A percentile compares a stretch with the other conserved stretches of the same genome.
These are phyloP conservation scores for Trichoderma semiorbis DNA, from an alignment of 2,329 filamentous ascomycete species.

Conservation along the genomic window DNA sequence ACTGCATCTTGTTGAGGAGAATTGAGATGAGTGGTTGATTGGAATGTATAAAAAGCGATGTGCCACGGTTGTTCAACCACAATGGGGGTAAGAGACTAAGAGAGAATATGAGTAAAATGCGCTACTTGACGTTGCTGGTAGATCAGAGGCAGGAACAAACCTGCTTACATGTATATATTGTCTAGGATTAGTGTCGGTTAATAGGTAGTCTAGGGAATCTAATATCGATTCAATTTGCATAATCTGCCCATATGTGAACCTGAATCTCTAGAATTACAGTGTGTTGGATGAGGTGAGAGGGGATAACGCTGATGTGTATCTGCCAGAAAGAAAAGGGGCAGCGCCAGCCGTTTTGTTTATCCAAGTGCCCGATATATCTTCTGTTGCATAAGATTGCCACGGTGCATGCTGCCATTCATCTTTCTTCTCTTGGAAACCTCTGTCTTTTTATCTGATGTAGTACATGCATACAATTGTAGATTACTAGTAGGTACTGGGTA, in stretches of 20 bases:
- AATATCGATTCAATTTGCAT: neutral
- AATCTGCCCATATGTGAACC: neutral
- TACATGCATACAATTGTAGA: no score
- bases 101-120: neutral
- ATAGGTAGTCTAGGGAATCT: neutral
- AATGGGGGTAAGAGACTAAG: neutral
- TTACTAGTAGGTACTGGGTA: no score
- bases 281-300: neutral
- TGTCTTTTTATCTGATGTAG: neutral
- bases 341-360: no score
- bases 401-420: neutral
- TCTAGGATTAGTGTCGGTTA: neutral
- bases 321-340: neutral
- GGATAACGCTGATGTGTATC: neutral
- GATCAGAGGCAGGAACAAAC: conserved; percentile 5
- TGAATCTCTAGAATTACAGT: neutral
- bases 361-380: neutral
- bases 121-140: neutral
- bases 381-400: neutral
- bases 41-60: neutral
- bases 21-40: neutral
- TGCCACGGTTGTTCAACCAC: neutral
- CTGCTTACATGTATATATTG: conserved; percentile 8
- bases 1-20: neutral
- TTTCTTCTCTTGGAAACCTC: neutral